Conservation (phyloP, 257 asterid genomes). For the Solanum arcanum region DNA sequence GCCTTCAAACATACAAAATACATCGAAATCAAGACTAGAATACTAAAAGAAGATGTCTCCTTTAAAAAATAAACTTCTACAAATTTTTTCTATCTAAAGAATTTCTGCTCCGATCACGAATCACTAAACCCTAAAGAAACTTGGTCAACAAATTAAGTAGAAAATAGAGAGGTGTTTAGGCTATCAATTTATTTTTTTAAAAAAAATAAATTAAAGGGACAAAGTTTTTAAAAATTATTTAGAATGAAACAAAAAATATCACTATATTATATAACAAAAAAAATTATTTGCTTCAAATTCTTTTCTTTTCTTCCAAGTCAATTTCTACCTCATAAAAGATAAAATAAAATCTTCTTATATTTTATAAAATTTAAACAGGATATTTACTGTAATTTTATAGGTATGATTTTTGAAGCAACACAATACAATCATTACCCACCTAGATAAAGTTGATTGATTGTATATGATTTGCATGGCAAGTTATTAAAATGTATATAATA, state of each 20-base stretch:
- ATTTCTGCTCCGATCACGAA: fast-evolving
- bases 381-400: neutral
- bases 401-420: neutral
- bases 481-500: neutral
- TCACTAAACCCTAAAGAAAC: neutral
- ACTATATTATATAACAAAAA: neutral
- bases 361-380: no score
- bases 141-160: neutral
- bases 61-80: neutral
- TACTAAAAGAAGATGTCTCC: neutral
- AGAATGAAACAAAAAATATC: neutral
- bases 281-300: neutral
- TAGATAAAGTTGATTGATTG: neutral
- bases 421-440: neutral
- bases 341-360: neutral
- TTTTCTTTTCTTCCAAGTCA: neutral
- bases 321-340: neutral
- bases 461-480: neutral
- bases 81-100: neutral
- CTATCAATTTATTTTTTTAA: neutral
- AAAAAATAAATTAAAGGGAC: neutral
- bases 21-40: neutral
- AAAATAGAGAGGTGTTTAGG: neutral
- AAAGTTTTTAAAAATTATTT: neutral
- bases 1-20: neutral